Conservation (phyloP, 352 stramenopile species). For the Halophytophthora polymorphica region DNA sequence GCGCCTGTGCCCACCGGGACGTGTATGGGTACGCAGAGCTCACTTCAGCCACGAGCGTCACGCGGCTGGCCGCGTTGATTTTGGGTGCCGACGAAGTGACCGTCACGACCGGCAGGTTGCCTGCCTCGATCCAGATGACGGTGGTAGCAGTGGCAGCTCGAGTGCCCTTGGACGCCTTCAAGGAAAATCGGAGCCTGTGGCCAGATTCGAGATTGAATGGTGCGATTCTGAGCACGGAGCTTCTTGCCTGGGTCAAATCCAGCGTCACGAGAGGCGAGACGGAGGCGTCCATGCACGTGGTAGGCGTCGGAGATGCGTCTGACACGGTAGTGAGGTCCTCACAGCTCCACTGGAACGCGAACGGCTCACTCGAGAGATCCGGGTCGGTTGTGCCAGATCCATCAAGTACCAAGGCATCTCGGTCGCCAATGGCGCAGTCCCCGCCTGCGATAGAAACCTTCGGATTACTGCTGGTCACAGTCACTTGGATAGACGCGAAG, state of each 20-base stretch:
- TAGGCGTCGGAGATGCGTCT: constrained; percentile 17
- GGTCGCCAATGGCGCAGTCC: constrained; percentile 41
- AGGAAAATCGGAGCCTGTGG: constrained; percentile 42
- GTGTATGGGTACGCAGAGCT: constrained; percentile 67
- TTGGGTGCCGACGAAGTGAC: constrained; percentile 28
- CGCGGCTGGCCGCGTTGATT: constrained; percentile 43
- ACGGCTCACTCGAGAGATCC: constrained; percentile 28
- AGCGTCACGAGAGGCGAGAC: constrained; percentile 6
- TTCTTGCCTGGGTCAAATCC: constrained; percentile 11
- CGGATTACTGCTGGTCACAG: constrained; percentile 36
- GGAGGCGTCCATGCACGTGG: constrained; percentile 12
- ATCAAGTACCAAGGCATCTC: constrained; percentile 51
- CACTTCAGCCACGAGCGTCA: constrained; percentile 34
- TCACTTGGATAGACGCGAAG: constrained; percentile 38
- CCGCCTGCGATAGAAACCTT: constrained; percentile 38
- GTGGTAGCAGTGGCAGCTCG: constrained; percentile 19
- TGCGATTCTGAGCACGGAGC: constrained; percentile 26
- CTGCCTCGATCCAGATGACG: constrained; percentile 43
- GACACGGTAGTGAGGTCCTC: constrained; percentile 43
- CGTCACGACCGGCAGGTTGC: constrained; percentile 43
- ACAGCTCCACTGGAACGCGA: constrained; percentile 54
- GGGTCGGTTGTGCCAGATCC: constrained; percentile 47
- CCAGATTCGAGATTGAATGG: constrained; percentile 42
- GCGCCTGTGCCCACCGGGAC: constrained; percentile 43
- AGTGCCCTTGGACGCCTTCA: constrained; percentile 36